Base-by-base conservation (phyloP, 2,329 filamentous ascomycete species). In the Rhinocladiella mackenziei region DNA sequence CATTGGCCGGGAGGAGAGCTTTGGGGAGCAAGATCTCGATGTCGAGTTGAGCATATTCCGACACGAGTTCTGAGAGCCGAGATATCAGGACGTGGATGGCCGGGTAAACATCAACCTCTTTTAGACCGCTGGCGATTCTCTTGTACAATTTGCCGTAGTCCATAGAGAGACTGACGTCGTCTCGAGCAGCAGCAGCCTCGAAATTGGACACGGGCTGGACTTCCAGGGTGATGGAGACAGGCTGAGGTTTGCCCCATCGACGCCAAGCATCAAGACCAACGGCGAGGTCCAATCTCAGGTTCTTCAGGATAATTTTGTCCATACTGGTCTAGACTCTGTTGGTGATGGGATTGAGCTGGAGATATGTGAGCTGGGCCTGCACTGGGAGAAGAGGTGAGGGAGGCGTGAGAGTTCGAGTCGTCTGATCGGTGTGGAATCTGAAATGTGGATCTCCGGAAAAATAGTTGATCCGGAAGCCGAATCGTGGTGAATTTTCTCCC, bases 81-180 rank as follows among this genome's bases (percentile, higher is more conserved):
- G 39, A 41, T 15, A 49, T 53, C 7, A 57, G 35, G 25, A 47
- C 37, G 32, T 49, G 45, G 20, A 57, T 42, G 13, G 41, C 52
- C 4, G 34, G 46, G 52, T 51, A 42, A 36, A 34, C 35, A n/a
- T 41, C 42, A 5, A 30, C 23, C 9, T 31, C 15, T 9, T 39
- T 32, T 29, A 50, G 18, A 29, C 34, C 35, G 32, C 55, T 47
- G 28, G 65, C 61, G 28, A 73, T 54, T 6, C 60, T 63, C 25
- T 68, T 66, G 55, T 67, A 72, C 13, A 73, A 59, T 48, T 68
- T 70, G 25, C 70, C 69, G 55, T 74, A 74, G 52, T 70, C 68
- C 15, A 73, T 58, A 1, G 69, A 70, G 9, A 67, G 57, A 9
- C 62, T 65, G 42, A 73, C 66, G 47, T 72, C 64, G 43, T 74